Evolutionary conservation across 331 rosid species (phyloP).

Genomic region (Quercus phellos): DNA sequence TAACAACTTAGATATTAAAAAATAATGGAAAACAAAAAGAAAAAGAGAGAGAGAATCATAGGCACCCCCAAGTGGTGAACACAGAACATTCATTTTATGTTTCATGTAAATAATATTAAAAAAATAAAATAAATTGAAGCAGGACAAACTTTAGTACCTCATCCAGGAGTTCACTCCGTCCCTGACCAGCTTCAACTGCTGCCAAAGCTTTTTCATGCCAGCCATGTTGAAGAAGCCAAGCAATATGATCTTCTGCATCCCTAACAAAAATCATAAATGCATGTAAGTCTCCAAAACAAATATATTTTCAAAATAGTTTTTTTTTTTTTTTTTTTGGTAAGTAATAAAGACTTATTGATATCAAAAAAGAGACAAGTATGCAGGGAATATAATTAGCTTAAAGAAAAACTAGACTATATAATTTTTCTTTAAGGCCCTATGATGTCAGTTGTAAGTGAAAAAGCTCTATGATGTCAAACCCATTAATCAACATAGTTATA

Average conservation of each 20-base stretch:
- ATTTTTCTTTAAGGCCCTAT: too few species aligned
- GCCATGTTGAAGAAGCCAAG: slow-evolving; percentile 97
- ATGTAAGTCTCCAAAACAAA: slow-evolving; percentile 6
- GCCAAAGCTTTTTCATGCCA: slow-evolving; percentile 97
- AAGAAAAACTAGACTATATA: too few species aligned
- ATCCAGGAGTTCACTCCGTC: slow-evolving; percentile 87
- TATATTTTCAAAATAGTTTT: not conserved
- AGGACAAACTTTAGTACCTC: slow-evolving; percentile 52
- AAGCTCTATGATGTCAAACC: too few species aligned
- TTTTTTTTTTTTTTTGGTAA: too few species aligned
- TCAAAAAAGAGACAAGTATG: too few species aligned
- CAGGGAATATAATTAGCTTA: too few species aligned
- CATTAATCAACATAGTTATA: not conserved
- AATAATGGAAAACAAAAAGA: not conserved
- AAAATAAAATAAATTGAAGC: not conserved
- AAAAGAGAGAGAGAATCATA: not conserved
- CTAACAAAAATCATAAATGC: slow-evolving; percentile 36
- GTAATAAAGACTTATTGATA: too few species aligned
- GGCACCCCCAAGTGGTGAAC: not conserved
- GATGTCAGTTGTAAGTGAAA: too few species aligned
- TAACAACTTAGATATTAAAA: not conserved
- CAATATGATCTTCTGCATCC: slow-evolving; percentile 97
- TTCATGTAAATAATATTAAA: not conserved
- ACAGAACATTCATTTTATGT: not conserved
- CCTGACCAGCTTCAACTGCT: slow-evolving; percentile 91